Percentiles rank a stretch among this genome's conserved stretches.
These are phyloP conservation scores for Cadophora malorum DNA, from an alignment of 2,329 filamentous ascomycete species.

Conservation along the genomic window DNA sequence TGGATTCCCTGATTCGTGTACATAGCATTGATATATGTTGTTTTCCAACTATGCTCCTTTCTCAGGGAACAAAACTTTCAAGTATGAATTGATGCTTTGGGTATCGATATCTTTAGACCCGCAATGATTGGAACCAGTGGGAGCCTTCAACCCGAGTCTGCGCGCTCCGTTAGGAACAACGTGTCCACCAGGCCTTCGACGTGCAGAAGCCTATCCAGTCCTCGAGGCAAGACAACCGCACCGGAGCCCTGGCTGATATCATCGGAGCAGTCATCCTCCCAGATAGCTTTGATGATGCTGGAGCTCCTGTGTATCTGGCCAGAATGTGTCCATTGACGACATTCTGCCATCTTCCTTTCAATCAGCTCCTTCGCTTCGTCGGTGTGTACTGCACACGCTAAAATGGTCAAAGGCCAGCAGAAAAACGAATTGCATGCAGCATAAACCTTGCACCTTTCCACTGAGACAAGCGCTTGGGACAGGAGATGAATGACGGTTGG, in stretches of 20 bases:
- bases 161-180: neutral
- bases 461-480: neutral
- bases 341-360: conserved; percentile 2
- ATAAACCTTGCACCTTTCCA: neutral
- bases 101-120: neutral
- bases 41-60: too few relatives aligned
- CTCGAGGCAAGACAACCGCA: neutral
- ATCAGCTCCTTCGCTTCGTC: conserved; percentile 3
- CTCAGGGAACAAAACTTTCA: neutral
- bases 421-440: conserved; percentile 8
- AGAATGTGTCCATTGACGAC: conserved; percentile 7
- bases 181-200: neutral
- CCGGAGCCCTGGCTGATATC: too few relatives aligned
- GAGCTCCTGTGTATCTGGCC: conserved; percentile 5
- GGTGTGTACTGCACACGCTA: conserved; percentile 4
- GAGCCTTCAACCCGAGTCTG: neutral
- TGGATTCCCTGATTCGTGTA: neutral
- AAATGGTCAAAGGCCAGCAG: neutral
- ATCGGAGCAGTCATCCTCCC: neutral
- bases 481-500: neutral
- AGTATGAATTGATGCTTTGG: neutral
- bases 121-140: neutral
- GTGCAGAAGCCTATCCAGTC: conserved; percentile 1
- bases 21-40: neutral
- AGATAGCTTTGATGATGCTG: conserved; percentile 1